Base-by-base conservation (phyloP, 2,329 filamentous ascomycete species). In the Neocucurbitaria cava region DNA sequence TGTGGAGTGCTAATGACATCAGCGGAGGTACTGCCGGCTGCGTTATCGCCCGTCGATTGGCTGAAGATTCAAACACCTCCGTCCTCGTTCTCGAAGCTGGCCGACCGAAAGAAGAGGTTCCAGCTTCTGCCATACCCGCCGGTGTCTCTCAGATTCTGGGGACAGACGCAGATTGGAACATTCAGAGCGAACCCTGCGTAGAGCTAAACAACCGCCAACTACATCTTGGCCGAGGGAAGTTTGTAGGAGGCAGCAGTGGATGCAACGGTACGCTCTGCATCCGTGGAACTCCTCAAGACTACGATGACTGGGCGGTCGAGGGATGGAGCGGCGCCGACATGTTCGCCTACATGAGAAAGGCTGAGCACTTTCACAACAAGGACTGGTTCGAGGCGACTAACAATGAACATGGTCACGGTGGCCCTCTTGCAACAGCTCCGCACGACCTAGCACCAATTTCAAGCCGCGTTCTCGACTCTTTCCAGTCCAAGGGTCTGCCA, bases 391-490 rank as follows among this genome's bases (percentile, higher is more conserved):
- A 83, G 23, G 79, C 78, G 4, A 72, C 78, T 40, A 62, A 74
- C 3, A 69, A 71, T 3, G 74, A 72, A 9, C 84, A 87, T 56
- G 63, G 63, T 8, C 46, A 36, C 8, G 65, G 75, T 15, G 84
- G 84, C 0, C 80, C 78, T 15, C 72, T 86, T 2, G 77, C 83
- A 47, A 82, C 77, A 6, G 83, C 83, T 56, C 84, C 83, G 0
- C 82, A 85, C 52, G 82, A 85, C 54, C 71, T 83, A 1, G 82
- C 82, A 3, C 83, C 83, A 1, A 86, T 87, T 33, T 83, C 54
- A 24, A 52, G 51, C 11, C 54, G 46, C 23, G 41, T 60, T 3
- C 26, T 60, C 24, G 39, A 61, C 18, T 61, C 56, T 5, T 50
- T 56, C 24, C 46, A 56, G 15, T 49, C 46, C n/a, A 51, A 61